Evolutionary conservation across 2,329 filamentous ascomycete species (phyloP).

Genomic region (Calonectria naviculata): DNA sequence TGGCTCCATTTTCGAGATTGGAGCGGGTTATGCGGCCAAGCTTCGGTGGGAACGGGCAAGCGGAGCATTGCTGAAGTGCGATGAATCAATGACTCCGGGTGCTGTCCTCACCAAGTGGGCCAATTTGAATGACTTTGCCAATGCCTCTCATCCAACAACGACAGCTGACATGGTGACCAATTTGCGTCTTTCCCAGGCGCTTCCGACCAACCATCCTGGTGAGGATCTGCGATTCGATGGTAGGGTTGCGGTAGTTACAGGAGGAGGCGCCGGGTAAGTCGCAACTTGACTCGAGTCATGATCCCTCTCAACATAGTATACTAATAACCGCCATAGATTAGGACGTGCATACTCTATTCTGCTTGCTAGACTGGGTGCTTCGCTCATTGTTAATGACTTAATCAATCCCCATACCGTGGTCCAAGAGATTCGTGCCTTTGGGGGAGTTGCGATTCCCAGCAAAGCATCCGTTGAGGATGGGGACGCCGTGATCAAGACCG

Average conservation of each 20-base stretch:
- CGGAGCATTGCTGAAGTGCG: slow-evolving; percentile 89
- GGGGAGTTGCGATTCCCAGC: slow-evolving; percentile 79
- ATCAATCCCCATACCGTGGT: slow-evolving; percentile 90
- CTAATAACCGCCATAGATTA: slow-evolving; percentile 61
- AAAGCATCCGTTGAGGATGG: slow-evolving; percentile 95
- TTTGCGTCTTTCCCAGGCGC: slow-evolving; percentile 83
- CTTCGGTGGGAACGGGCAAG: slow-evolving; percentile 92
- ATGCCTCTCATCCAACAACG: slow-evolving; percentile 82
- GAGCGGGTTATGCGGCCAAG: slow-evolving; percentile 92
- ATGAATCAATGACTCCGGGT: slow-evolving; percentile 86
- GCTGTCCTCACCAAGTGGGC: slow-evolving; percentile 91
- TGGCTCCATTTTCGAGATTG: slow-evolving; percentile 91
- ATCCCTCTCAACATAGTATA: too few species aligned
- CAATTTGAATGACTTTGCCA: slow-evolving; percentile 85
- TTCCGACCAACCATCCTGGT: slow-evolving; percentile 76
- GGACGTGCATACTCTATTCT: slow-evolving; percentile 90
- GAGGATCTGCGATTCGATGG: slow-evolving; percentile 84
- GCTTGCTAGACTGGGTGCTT: slow-evolving; percentile 85
- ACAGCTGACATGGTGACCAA: slow-evolving; percentile 89
- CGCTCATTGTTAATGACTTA: slow-evolving; percentile 94
- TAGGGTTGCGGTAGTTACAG: slow-evolving; percentile 88
- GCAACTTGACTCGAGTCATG: too few species aligned
- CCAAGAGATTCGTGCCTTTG: slow-evolving; percentile 88
- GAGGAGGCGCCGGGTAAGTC: slow-evolving; percentile 76
- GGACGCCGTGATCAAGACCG: slow-evolving; percentile 88